Base-by-base conservation (phyloP, 2,329 filamentous ascomycete species). In the Aspergillus proliferans region DNA sequence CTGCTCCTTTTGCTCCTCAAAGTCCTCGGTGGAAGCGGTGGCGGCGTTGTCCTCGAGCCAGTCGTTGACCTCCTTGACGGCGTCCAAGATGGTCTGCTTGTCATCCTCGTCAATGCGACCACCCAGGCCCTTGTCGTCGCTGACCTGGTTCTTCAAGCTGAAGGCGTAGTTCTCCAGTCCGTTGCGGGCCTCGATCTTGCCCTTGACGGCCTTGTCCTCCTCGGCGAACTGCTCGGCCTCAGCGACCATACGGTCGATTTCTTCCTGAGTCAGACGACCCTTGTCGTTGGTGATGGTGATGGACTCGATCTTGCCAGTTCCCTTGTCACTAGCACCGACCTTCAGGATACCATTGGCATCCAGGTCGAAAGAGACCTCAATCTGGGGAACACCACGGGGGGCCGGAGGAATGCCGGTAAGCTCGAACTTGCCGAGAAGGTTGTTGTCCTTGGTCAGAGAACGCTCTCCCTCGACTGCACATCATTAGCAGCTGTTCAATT, bases 251-350 rank as follows among this genome's bases (percentile, higher is more conserved):
- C 93, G 93, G 74, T 97, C 92, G 63, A 98, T 98, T 75, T 98
- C 93, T 62, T 98, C 93, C 67, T 87, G 86, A 64, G 87, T 90
- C 46, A 98, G 86, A 72, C 93, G 92, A 61, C 93, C 93, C 85
- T 97, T 97, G 78, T 98, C 93, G 78, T 98, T 97, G 77, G 87
- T 97, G 71, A 98, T 98, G 63, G 93, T 97, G 73, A 98, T 97
- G 56, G 87, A 90, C 81, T 98, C 90, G 56, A 82, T 84, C 83
- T 97, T 96, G 74, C 93, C 93, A 65, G 92, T 96, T 70, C 91
- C 93, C 86, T 97, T 97, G 76, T 98, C 93, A 66, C 87, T 85
- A 59, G 93, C 93, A 58, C 87, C 88, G 56, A 98, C 93, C 81
- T 94, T 92, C 59, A 98, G 84, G 64, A 98, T 96, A 79, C 93